phyloP scores from a whole-genome alignment of 495 filamentous ascomycete species.

The Umbilicaria muhlenbergii region DNA sequence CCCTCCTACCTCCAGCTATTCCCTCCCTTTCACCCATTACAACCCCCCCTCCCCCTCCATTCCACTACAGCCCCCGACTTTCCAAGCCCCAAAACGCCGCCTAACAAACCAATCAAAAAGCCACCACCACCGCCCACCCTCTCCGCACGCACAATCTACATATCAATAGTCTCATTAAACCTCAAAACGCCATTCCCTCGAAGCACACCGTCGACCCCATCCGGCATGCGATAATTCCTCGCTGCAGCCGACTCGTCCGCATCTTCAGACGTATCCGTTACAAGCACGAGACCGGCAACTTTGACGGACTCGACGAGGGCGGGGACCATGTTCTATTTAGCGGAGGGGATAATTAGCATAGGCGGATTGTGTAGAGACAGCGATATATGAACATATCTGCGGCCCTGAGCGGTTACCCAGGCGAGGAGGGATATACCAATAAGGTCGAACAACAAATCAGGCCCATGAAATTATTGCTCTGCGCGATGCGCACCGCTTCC shows the following conservation, averaged over 20 bases:
- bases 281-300: constrained; percentile 78
- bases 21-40: too few relatives aligned
- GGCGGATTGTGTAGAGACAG: too few relatives aligned
- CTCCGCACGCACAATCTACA: constrained; percentile 29
- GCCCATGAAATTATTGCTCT: constrained; percentile 97
- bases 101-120: too few relatives aligned
- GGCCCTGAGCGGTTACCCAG: too few relatives aligned
- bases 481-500: constrained; percentile 83
- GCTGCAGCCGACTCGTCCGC: constrained; percentile 20
- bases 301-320: constrained; percentile 87
- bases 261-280: constrained; percentile 65
- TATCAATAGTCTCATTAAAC: constrained; percentile 91
- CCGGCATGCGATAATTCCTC: constrained; percentile 33
- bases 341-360: not conserved
- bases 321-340: constrained; percentile 67
- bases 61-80: too few relatives aligned
- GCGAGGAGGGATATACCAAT: constrained; percentile 42
- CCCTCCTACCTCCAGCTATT: too few relatives aligned
- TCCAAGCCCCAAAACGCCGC: too few relatives aligned
- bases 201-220: constrained; percentile 75
- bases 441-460: constrained; percentile 75
- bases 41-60: too few relatives aligned
- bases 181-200: constrained; percentile 71
- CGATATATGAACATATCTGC: too few relatives aligned
- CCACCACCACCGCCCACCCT: too few relatives aligned